Percentiles rank a stretch among this genome's conserved stretches.
These are phyloP conservation scores for Fusarium mangiferae DNA, from an alignment of 2,329 filamentous ascomycete species.

Conservation along the genomic window DNA sequence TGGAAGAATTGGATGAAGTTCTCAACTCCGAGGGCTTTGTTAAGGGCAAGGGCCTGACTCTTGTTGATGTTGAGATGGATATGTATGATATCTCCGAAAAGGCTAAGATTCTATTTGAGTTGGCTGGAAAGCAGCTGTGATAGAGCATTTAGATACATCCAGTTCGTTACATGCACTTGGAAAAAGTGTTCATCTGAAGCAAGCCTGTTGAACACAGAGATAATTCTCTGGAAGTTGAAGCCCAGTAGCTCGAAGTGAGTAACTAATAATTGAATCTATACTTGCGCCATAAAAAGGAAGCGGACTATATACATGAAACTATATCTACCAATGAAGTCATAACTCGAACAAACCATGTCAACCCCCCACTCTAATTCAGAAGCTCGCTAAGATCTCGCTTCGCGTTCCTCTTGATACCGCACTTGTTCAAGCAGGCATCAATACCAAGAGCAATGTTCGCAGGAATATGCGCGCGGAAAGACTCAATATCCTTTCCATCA, in stretches of 20 bases:
- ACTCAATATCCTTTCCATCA: slow-evolving; percentile 18
- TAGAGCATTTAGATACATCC: background rate
- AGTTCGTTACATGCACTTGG: background rate
- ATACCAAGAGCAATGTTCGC: slow-evolving; percentile 18
- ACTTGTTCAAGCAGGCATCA: slow-evolving; percentile 24
- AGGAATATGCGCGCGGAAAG: slow-evolving; percentile 1
- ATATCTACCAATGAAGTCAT: background rate
- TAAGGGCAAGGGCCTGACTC: background rate
- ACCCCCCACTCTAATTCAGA: background rate
- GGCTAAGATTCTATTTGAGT: background rate
- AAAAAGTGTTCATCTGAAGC: background rate
- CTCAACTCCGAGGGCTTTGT: background rate
- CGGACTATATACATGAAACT: background rate
- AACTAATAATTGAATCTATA: background rate
- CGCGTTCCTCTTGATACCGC: slow-evolving; percentile 4
- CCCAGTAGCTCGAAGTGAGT: too few relatives aligned
- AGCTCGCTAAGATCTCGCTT: slow-evolving; percentile 11
- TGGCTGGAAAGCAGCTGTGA: slow-evolving; percentile 2
- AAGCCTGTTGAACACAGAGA: background rate
- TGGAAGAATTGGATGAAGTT: background rate
- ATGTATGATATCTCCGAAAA: slow-evolving; percentile 6
- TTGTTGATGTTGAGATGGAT: slow-evolving; percentile 17
- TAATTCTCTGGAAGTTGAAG: background rate
- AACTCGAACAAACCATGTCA: background rate
- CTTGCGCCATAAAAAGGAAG: background rate